phyloP scores from a whole-genome alignment of 192 early-diverging fungal species.

The Entophlyctis helioformis region DNA sequence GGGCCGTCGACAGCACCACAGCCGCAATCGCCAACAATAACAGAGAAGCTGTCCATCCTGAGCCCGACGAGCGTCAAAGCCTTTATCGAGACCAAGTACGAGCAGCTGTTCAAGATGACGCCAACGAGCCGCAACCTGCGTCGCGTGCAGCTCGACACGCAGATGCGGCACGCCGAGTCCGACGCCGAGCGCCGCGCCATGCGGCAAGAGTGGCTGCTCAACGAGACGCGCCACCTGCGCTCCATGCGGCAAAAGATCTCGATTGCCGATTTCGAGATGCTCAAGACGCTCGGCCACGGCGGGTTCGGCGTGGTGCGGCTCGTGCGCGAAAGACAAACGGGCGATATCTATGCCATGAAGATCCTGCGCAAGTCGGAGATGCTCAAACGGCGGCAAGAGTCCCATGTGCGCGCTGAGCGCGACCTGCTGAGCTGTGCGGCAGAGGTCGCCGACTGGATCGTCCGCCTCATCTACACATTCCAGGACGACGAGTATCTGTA shows the following conservation, averaged over 20 bases:
- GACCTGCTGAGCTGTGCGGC: constrained; percentile 25
- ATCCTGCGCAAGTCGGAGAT: constrained; percentile 59
- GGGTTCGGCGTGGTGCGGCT: constrained; percentile 50
- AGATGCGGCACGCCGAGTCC: no score
- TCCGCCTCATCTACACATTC: constrained; percentile 30
- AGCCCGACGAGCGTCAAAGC: no score
- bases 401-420: constrained; percentile 33
- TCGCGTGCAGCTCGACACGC: constrained; percentile 32
- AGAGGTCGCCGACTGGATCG: constrained; percentile 32
- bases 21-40: no score
- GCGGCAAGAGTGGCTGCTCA: constrained; percentile 33
- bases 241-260: constrained; percentile 18
- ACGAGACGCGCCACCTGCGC: constrained; percentile 44
- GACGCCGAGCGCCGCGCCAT: constrained; percentile 35
- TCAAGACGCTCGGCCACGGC: constrained; percentile 42
- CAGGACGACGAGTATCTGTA: constrained; percentile 39
- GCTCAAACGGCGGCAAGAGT: constrained; percentile 26
- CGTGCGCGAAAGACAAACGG: constrained; percentile 31
- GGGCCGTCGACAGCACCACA: no score
- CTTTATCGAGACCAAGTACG: constrained; percentile 50
- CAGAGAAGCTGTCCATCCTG: no score
- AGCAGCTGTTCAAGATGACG: constrained; percentile 30
- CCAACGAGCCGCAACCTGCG: constrained; percentile 30
- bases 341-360: constrained; percentile 84
- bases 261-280: constrained; percentile 35